These are phyloP conservation scores for Marasmius sp. DNA, from an alignment of 1,284 basidiomycete genomes.

Conservation along the genomic window DNA sequence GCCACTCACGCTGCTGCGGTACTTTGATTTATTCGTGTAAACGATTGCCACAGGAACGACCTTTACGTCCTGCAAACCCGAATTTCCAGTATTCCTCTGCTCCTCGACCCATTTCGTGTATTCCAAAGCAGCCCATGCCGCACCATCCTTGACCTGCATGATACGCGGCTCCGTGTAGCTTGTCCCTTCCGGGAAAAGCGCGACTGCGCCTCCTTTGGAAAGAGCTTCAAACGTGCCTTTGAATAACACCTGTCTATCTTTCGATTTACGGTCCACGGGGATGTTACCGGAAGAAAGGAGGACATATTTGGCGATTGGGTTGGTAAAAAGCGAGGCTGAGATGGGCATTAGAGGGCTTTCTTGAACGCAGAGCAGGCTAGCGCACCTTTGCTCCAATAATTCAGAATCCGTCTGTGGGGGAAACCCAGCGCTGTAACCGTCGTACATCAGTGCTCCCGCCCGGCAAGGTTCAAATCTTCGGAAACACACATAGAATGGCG, in stretches of 20 bases:
- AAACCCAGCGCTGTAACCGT: conserved; percentile 63
- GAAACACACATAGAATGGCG: conserved; percentile 69
- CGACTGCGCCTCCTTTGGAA: conserved; percentile 76
- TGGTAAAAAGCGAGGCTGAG: conserved; percentile 72
- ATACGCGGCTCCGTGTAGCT: conserved; percentile 90
- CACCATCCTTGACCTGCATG: conserved; percentile 93
- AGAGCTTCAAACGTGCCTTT: conserved; percentile 88
- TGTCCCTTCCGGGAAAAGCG: conserved; percentile 93
- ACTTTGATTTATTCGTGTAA: conserved; percentile 94
- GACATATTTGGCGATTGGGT: conserved; percentile 72
- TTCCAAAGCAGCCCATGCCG: conserved; percentile 94
- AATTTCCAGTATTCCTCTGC: conserved; percentile 38
- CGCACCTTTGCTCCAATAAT: conserved; percentile 92
- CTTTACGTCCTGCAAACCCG: conserved; percentile 37
- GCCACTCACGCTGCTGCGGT: conserved; percentile 72
- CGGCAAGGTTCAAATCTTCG: conserved; percentile 3
- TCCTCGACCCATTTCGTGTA: conserved; percentile 79
- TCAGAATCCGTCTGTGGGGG: conserved; percentile 76
- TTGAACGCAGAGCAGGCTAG: conserved; percentile 5
- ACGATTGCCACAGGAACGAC: conserved; percentile 88
- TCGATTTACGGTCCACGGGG: conserved; percentile 91
- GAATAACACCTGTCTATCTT: conserved; percentile 89
- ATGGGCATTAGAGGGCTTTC: conserved; percentile 3
- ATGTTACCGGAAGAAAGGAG: conserved; percentile 93
- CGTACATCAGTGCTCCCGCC: conserved; percentile 15